Conservation (phyloP, 2,329 filamentous ascomycete genomes). For the Fonsecaea nubica region DNA sequence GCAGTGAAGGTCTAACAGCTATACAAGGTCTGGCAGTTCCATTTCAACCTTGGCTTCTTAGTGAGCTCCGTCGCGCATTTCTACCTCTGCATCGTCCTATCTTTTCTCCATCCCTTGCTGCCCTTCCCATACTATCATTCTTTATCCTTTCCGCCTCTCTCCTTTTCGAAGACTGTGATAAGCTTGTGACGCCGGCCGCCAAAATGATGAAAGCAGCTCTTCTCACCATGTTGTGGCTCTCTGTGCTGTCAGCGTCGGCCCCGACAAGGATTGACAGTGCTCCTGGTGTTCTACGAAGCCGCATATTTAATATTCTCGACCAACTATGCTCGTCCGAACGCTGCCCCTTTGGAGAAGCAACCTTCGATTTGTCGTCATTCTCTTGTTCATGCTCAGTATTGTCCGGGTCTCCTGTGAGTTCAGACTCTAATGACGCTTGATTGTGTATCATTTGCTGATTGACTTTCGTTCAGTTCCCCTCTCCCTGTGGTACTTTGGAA, state of each 20-base stretch:
- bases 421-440: not conserved
- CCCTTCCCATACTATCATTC: not conserved
- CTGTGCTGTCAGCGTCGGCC: constrained; percentile 19
- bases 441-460: not conserved
- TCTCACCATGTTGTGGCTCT: constrained; percentile 12
- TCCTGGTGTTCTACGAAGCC: constrained; percentile 4
- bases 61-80: not conserved
- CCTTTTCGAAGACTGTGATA: not conserved
- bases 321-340: constrained; percentile 23
- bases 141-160: constrained; percentile 5
- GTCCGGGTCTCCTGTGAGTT: constrained; percentile 20
- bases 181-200: not conserved
- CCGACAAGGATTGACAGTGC: constrained; percentile 23
- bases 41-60: not conserved
- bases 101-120: not conserved
- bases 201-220: constrained; percentile 8
- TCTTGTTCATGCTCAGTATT: constrained; percentile 26
- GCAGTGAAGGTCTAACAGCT: not conserved
- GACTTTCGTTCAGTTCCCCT: constrained; percentile 14
- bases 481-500: constrained; percentile 20
- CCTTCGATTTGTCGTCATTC: constrained; percentile 16
- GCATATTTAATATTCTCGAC: constrained; percentile 11
- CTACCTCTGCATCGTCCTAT: not conserved
- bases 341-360: constrained; percentile 28
- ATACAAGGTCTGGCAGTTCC: not conserved